Percentiles rank a stretch among this genome's conserved stretches.
These are phyloP conservation scores for Micractinium conductrix DNA, from an alignment of 139 green algal species.

Conservation along the genomic window DNA sequence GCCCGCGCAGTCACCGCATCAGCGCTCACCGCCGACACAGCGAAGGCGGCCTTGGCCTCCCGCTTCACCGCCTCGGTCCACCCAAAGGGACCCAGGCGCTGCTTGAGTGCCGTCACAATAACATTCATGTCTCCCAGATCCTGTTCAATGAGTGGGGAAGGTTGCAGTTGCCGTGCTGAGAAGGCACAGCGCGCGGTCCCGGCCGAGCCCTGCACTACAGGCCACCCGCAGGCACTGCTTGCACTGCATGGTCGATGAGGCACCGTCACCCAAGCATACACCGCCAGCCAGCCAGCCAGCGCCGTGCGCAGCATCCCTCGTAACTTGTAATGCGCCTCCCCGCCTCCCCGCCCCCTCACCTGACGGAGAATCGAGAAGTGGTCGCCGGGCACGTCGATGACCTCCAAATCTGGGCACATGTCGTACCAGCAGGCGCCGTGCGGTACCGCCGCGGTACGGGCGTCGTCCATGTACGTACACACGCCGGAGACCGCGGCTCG, in stretches of 20 bases:
- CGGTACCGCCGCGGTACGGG: conserved; percentile 43
- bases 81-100: conserved; percentile 55
- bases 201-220: no score
- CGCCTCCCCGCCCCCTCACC: neutral
- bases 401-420: conserved; percentile 72
- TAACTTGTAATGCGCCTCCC: no score
- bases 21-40: conserved; percentile 28
- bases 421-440: conserved; percentile 83
- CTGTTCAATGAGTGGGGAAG: no score
- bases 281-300: no score
- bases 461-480: conserved; percentile 89
- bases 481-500: conserved; percentile 63
- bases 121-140: conserved; percentile 65
- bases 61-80: conserved; percentile 54
- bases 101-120: conserved; percentile 61
- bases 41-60: conserved; percentile 24
- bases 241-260: no score
- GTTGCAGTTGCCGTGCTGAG: no score
- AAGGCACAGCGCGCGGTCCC: no score
- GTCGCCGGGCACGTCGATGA: conserved; percentile 76
- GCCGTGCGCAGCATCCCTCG: no score
- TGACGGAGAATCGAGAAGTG: conserved; percentile 90
- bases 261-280: no score
- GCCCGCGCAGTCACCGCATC: neutral
- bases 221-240: no score